Base-by-base conservation (phyloP, 352 stramenopile species). In the Phytophthora pseudosyringae region DNA sequence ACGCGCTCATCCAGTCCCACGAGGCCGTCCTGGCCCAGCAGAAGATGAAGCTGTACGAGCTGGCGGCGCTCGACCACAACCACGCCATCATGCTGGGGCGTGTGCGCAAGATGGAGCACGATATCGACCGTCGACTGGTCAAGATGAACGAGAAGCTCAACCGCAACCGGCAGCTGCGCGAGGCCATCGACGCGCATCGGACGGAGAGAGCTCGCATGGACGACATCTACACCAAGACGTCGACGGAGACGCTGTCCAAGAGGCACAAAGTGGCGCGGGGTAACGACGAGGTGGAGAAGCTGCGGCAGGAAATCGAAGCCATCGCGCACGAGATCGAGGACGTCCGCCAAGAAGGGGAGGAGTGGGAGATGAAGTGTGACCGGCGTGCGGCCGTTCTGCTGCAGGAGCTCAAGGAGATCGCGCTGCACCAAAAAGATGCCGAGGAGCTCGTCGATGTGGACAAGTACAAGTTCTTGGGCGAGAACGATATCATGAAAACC, bases 71-170 rank as follows among this genome's bases (percentile, higher is more conserved):
- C 13, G 83, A 91, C 31, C 78, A 89, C 61, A 92, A 89, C 64
- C 83, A 94, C 56, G 65, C 49, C 12, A 69, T 81, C 11, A 73
- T 94, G 18, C 67, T 93, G 9, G 73, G 66, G 1, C 75, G 83
- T 29, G 75, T 91, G 2, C 80, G 86, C 55, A 93, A 93, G 36
- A 89, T 95, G 75, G 82, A 95, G 71, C 77, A 90, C 47, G 86
- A 95, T 9, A 86, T 93, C 8, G 86, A 95, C 59, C 84, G 84
- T 4, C 82, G 85, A 1, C 84, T 95, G 38, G 80, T 95, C 29
- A 91, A 90, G 29, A 86, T 95, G 72, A 95, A 95, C 52, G 86
- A 93, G 43, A 86, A 83, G 13, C 78, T 95, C 18, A 83, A 79
- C 26, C 69, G 59, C 32, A 95, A 92, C 59, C 79, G 85, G 12